These are phyloP conservation scores for Arthrobotrys conoides DNA, from an alignment of 2,329 filamentous ascomycete genomes.

Conservation along the genomic window DNA sequence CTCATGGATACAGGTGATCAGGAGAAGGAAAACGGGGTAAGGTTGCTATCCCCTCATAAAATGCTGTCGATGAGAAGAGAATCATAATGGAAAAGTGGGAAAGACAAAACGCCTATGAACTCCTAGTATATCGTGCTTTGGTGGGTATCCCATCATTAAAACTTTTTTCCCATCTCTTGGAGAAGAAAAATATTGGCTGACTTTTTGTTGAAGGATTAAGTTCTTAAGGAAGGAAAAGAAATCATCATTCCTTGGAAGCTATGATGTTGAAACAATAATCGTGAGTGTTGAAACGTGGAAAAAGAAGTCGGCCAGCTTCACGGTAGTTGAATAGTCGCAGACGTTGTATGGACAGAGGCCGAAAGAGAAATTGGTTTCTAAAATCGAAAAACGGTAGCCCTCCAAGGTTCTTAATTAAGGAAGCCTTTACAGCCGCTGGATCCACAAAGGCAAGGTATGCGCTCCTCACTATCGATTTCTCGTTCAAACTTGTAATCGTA, in stretches of 20 bases:
- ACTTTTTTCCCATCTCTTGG: constrained; percentile 50
- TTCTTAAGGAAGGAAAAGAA: constrained; percentile 26
- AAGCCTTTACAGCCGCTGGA: constrained; percentile 98
- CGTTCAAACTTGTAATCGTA: constrained; percentile 99
- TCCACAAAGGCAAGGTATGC: constrained; percentile 96
- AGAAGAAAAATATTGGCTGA: constrained; percentile 44
- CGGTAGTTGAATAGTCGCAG: background rate
- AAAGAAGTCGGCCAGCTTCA: background rate
- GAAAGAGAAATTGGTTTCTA: background rate
- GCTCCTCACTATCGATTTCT: constrained; percentile 92
- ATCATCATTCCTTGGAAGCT: background rate
- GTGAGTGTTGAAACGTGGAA: constrained; percentile 48
- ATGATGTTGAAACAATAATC: constrained; percentile 57
- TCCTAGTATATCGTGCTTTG: constrained; percentile 60
- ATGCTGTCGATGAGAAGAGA: constrained; percentile 63
- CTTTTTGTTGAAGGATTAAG: constrained; percentile 42
- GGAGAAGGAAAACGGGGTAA: constrained; percentile 46
- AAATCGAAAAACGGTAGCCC: constrained; percentile 2
- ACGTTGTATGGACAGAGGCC: background rate
- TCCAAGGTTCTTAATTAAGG: constrained; percentile 78
- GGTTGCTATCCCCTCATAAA: constrained; percentile 49
- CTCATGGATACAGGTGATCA: constrained; percentile 10
- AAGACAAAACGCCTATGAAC: constrained; percentile 63
- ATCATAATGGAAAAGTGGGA: constrained; percentile 62
- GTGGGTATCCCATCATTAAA: constrained; percentile 60